These are phyloP conservation scores for Hura crepitans DNA, from an alignment of 441 rosid genomes.

Conservation along the genomic window DNA sequence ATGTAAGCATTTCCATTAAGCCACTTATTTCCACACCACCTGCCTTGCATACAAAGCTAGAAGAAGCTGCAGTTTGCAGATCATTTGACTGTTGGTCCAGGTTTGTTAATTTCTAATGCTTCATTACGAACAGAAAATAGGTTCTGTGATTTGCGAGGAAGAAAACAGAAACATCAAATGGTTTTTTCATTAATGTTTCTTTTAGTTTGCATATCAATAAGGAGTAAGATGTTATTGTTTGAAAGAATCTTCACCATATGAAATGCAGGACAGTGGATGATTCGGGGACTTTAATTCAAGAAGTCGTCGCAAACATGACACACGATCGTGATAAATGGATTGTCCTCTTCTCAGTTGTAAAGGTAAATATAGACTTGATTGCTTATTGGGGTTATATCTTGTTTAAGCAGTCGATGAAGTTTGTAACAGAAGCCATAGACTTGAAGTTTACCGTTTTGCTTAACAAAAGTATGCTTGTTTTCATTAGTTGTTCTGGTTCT, in stretches of 20 bases:
- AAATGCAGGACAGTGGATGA: background rate
- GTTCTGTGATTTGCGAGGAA: background rate
- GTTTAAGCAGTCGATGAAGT: no score
- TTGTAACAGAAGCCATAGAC: no score
- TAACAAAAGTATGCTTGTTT: no score
- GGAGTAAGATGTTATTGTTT: background rate
- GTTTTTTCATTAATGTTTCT: background rate
- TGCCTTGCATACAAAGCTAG: background rate
- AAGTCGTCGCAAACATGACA: no score
- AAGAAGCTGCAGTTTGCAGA: background rate
- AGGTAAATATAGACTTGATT: no score
- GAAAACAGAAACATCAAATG: background rate
- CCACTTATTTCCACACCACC: background rate
- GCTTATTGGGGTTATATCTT: no score
- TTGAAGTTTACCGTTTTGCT: no score
- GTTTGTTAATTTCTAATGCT: background rate
- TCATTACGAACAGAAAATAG: background rate
- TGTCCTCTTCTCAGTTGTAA: no score
- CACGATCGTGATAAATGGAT: no score
- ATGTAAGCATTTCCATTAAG: background rate
- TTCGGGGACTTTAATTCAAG: background rate
- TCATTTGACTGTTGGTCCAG: background rate
- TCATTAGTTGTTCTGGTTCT: no score
- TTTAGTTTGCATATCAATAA: background rate
- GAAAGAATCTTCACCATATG: background rate